A percentile compares a stretch with the other conserved stretches of the same genome.
phyloP scores from a whole-genome alignment of 1,284 basidiomycete species.

The Paramarasmius palmivorus region DNA sequence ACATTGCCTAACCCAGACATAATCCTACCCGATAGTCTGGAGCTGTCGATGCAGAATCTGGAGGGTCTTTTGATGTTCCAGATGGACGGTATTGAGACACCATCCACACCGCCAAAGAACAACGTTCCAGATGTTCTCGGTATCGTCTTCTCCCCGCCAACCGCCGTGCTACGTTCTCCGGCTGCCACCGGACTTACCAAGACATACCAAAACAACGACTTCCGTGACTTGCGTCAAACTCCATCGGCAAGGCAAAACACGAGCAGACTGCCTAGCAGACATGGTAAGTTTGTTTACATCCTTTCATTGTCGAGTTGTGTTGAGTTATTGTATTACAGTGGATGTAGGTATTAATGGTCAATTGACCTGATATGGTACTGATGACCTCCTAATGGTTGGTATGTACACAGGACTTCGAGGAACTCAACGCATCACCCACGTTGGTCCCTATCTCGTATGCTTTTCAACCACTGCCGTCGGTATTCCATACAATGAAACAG shows the following conservation, averaged over 20 bases:
- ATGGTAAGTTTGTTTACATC: constrained; percentile 55
- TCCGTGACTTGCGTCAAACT: constrained; percentile 66
- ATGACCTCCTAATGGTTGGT: constrained; percentile 14
- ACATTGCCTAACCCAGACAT: constrained; percentile 21
- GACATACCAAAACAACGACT: constrained; percentile 76
- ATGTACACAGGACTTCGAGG: constrained; percentile 21
- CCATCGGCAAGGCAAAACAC: constrained; percentile 74
- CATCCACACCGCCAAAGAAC: constrained; percentile 49
- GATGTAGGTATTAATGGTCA: constrained; percentile 44
- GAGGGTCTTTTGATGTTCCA: constrained; percentile 33
- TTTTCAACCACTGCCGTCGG: constrained; percentile 17
- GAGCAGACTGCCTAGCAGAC: constrained; percentile 77
- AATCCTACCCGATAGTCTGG: constrained; percentile 30
- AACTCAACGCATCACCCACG: constrained; percentile 16
- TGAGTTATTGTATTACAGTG: constrained; percentile 28
- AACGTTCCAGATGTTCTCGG: constrained; percentile 53
- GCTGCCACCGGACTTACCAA: constrained; percentile 78
- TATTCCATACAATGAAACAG: constrained; percentile 15
- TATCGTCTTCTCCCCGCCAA: constrained; percentile 67
- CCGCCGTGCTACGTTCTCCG: constrained; percentile 68
- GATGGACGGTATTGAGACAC: constrained; percentile 26
- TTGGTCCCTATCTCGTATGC: constrained; percentile 19
- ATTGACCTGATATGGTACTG: constrained; percentile 26
- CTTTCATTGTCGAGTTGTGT: constrained; percentile 7
- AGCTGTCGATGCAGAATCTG: constrained; percentile 34